Evolutionary conservation across 1,139 yeast species (phyloP).

Genomic region (Kluyveromyces sp.): DNA sequence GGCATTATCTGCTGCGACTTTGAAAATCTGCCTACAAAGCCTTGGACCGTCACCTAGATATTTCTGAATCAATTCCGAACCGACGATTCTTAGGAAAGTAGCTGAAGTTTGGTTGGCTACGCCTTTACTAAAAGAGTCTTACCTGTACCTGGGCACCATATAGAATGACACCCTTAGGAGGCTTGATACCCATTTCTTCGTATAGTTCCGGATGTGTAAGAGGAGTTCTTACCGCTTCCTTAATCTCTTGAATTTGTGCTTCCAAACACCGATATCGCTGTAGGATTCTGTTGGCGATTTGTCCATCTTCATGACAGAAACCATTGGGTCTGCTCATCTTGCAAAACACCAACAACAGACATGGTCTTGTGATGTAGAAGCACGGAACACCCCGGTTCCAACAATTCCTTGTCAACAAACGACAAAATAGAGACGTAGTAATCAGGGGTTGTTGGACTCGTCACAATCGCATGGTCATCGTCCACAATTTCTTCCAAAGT

Average conservation of each 20-base stretch:
- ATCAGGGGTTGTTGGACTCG: slow-evolving; percentile 93
- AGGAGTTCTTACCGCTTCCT: slow-evolving; percentile 94
- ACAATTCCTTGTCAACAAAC: slow-evolving; percentile 92
- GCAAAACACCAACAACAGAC: slow-evolving; percentile 88
- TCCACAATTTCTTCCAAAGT: slow-evolving; percentile 94
- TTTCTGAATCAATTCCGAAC: slow-evolving; percentile 93
- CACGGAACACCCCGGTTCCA: slow-evolving; percentile 98
- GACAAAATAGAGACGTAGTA: slow-evolving; percentile 92
- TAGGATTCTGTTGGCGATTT: slow-evolving; percentile 96
- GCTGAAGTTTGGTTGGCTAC: slow-evolving; percentile 98
- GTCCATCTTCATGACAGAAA: slow-evolving; percentile 93
- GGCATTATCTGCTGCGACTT: slow-evolving; percentile 96
- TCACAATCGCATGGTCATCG: slow-evolving; percentile 97
- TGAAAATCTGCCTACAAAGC: slow-evolving; percentile 88
- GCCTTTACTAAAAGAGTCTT: slow-evolving; percentile 91
- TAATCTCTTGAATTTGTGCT: slow-evolving; percentile 92
- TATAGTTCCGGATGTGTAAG: slow-evolving; percentile 93
- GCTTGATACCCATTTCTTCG: slow-evolving; percentile 98
- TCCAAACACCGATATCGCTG: slow-evolving; percentile 96
- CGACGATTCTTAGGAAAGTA: slow-evolving; percentile 90
- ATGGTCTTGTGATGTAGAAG: slow-evolving; percentile 92
- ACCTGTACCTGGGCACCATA: slow-evolving; percentile 99
- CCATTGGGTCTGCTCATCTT: slow-evolving; percentile 99
- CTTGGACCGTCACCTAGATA: slow-evolving; percentile 98
- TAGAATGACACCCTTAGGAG: slow-evolving; percentile 96